Evolutionary conservation across 1,139 yeast species (phyloP), one percentile per base, ranked within the genome.

Genomic region (Geotrichum citri-aurantii): DNA sequence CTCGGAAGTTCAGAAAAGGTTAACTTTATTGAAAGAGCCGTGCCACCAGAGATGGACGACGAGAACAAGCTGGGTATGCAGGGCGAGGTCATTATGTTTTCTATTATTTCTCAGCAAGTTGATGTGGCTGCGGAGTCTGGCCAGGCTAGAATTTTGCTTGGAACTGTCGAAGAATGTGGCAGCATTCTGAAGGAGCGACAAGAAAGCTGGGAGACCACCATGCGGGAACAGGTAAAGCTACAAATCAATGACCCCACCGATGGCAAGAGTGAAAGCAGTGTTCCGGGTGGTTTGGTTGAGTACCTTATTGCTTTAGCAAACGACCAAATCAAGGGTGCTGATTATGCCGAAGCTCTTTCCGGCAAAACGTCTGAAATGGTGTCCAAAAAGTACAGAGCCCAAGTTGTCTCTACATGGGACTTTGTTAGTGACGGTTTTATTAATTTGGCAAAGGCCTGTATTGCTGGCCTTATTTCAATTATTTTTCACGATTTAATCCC

Each of bases 61-160:
- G 82, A 86, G 48, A 79, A 84, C n/a, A 73, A 77, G 52, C 74
- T 83, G 48, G 88, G 85, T 42, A 75, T 89, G 59, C 85, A 84
- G 63, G 84, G 86, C 17, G 85, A 89, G 14, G 88, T 86, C 26
- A 86, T 83, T 59, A 89, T 90, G 55, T 84, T 89, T 70, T 83
- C 88, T 55, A 88, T 91, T 85, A 82, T 91, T 62, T 86, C 87
- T 40, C 96, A 90, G 69, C 97, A 91, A 70, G 86, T 91, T n/a
- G 96, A 88, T 65, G 95, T 88, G 11, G 96, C 96, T 0, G 90
- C 93, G 0, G 93, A 87, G 48, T 85, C 95, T 1, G 90, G 91
- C 1, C 92, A 88, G 70, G 90, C 93, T 11, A 81, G 86, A 63
- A 88, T 91, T 37, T 77, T 90, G 52, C 85, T 86, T 10, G 95